A percentile compares a stretch with the other conserved stretches of the same genome.
Conservation (phyloP, 73 alveolate species). For the Stentor roeselii region DNA sequence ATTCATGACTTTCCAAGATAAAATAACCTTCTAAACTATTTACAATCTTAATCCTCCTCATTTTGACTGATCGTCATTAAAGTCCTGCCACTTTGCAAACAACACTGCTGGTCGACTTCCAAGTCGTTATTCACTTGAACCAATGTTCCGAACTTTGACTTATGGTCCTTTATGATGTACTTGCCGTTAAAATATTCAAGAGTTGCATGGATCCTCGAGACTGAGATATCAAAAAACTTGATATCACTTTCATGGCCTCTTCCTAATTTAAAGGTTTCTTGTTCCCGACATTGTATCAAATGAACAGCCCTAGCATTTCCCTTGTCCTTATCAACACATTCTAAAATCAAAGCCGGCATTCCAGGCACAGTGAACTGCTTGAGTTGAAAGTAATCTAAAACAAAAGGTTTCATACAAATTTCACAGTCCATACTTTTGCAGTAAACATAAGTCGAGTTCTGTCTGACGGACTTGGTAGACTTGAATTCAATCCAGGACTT, state of each 20-base stretch:
- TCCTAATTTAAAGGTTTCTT: constrained; percentile 45
- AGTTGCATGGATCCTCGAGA: constrained; percentile 51
- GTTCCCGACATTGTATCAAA: constrained; percentile 36
- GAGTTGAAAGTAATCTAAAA: constrained; percentile 35
- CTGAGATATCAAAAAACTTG: constrained; percentile 53
- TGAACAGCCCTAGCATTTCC: constrained; percentile 42
- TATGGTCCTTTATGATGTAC: constrained; percentile 41
- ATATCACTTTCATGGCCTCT: constrained; percentile 75
- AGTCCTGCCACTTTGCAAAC: constrained; percentile 13
- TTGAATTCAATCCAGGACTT: constrained; percentile 50
- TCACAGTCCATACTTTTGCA: constrained; percentile 67
- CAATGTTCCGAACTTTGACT: constrained; percentile 54
- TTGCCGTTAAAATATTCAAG: constrained; percentile 29
- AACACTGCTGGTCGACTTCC: not conserved
- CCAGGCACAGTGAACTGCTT: constrained; percentile 31
- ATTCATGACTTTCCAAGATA: too few relatives aligned
- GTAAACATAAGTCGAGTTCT: constrained; percentile 29
- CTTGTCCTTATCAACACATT: constrained; percentile 48
- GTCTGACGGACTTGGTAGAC: constrained; percentile 29
- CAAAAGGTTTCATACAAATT: constrained; percentile 64
- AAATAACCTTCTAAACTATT: too few relatives aligned
- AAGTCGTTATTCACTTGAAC: constrained; percentile 30
- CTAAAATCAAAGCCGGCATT: constrained; percentile 49
- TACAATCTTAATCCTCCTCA: too few relatives aligned
- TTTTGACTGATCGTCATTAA: not conserved